phyloP scores from a whole-genome alignment of 2,329 filamentous ascomycete genomes.

The Scytalidium sp. region DNA sequence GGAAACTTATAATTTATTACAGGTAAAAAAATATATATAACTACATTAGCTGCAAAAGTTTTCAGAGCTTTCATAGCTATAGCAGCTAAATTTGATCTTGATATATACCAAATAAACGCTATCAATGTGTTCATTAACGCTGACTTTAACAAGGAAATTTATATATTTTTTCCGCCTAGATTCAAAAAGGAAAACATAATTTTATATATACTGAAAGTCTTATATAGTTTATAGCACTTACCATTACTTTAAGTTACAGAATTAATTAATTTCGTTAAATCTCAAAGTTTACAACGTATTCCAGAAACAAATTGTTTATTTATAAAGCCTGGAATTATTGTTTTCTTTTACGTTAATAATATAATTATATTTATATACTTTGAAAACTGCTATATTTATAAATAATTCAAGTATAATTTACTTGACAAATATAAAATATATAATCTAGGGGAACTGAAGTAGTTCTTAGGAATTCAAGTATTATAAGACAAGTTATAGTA shows the following conservation, averaged over 20 bases:
- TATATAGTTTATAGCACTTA: conserved; percentile 30
- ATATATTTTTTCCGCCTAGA: conserved; percentile 19
- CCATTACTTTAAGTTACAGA: conserved; percentile 22
- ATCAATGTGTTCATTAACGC: too few relatives aligned
- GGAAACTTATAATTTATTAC: conserved; percentile 15
- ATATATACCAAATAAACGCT: too few relatives aligned
- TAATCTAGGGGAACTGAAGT: conserved; percentile 16
- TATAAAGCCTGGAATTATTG: conserved; percentile 5
- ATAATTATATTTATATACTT: too few relatives aligned
- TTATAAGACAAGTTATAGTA: conserved; percentile 7
- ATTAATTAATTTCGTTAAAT: conserved; percentile 13
- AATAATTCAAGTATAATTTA: conserved; percentile 21
- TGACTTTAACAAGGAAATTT: too few relatives aligned
- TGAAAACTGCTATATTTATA: conserved; percentile 18
- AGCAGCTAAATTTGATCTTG: too few relatives aligned
- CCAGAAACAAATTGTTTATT: conserved; percentile 15
- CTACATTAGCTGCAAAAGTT: neutral
- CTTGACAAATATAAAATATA: conserved; percentile 20
- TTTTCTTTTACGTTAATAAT: too few relatives aligned
- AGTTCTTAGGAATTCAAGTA: too few relatives aligned
- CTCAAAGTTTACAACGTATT: conserved; percentile 13
- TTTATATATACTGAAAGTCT: conserved; percentile 19
- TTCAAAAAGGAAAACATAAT: conserved; percentile 8
- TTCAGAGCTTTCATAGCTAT: conserved; percentile 12
- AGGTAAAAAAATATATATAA: conserved; percentile 5